Conservation (phyloP, 805 yeast genomes). For the Torulaspora delbrueckii region DNA sequence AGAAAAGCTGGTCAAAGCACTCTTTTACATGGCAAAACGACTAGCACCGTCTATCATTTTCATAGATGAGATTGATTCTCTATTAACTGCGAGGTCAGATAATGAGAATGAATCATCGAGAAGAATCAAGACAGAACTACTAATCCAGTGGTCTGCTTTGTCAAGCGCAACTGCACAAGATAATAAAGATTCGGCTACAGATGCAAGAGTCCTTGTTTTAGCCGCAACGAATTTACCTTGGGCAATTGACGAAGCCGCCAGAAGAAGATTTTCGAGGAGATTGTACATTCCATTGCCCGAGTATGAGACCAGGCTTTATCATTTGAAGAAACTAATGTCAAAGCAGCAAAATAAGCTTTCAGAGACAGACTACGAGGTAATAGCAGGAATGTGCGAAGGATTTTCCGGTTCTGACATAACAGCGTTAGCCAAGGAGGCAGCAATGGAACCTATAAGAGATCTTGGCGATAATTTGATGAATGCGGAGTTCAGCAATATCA, state of each 20-base stretch:
- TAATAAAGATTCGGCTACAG: conserved; percentile 33
- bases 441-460: conserved; percentile 93
- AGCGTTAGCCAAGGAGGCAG: conserved; percentile 94
- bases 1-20: conserved; percentile 85
- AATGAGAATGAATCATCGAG: conserved; percentile 86
- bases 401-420: conserved; percentile 94
- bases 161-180: conserved; percentile 77
- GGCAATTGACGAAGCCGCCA: conserved; percentile 96
- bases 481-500: conserved; percentile 66
- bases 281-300: conserved; percentile 96
- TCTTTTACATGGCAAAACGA: conserved; percentile 78
- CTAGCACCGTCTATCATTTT: conserved; percentile 92
- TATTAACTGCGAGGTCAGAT: conserved; percentile 72
- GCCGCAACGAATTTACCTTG: conserved; percentile 97
- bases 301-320: conserved; percentile 70
- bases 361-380: conserved; percentile 54
- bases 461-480: conserved; percentile 77
- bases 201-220: conserved; percentile 72
- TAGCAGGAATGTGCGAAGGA: conserved; percentile 69
- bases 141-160: conserved; percentile 92
- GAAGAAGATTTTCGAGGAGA: conserved; percentile 87
- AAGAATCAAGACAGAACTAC: conserved; percentile 86
- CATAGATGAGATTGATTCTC: conserved; percentile 93
- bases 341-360: conserved; percentile 64
- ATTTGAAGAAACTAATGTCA: conserved; percentile 61